Conservation (phyloP, 2,329 filamentous ascomycete species). For the Fusarium sp. region DNA sequence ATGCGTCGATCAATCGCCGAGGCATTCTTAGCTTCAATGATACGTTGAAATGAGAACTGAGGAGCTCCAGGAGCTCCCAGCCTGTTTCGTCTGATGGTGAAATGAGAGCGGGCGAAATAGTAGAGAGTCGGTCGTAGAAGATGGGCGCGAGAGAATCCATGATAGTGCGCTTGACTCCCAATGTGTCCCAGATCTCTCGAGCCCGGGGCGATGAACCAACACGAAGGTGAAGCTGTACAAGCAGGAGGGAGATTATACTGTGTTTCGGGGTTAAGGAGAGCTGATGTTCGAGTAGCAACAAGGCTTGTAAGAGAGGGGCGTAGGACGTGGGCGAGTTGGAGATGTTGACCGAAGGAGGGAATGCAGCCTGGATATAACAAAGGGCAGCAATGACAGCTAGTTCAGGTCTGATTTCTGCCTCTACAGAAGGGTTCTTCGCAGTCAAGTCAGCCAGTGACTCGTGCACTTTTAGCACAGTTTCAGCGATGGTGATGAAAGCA, state of each 20-base stretch:
- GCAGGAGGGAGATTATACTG: slow-evolving; percentile 60
- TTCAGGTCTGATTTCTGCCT: slow-evolving; percentile 50
- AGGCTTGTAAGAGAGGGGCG: slow-evolving; percentile 60
- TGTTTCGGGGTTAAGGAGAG: slow-evolving; percentile 60
- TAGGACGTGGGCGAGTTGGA: slow-evolving; percentile 38
- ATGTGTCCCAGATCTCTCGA: slow-evolving; percentile 61
- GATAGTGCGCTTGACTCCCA: slow-evolving; percentile 68
- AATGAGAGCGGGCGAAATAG: slow-evolving; percentile 59
- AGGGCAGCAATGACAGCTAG: slow-evolving; percentile 53
- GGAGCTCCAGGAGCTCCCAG: slow-evolving; percentile 55
- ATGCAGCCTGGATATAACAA: slow-evolving; percentile 52
- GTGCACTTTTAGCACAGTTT: slow-evolving; percentile 40
- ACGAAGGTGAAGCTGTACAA: slow-evolving; percentile 64
- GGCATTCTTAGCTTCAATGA: slow-evolving; percentile 62
- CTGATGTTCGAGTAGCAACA: slow-evolving; percentile 63
- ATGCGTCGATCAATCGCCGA: slow-evolving; percentile 58
- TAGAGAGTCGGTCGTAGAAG: slow-evolving; percentile 68
- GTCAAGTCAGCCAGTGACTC: slow-evolving; percentile 26
- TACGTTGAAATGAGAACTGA: slow-evolving; percentile 60
- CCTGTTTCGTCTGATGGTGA: slow-evolving; percentile 51
- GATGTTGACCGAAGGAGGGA: slow-evolving; percentile 40
- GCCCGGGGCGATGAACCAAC: slow-evolving; percentile 63
- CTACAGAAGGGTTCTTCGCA: slow-evolving; percentile 31
- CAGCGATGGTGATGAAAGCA: slow-evolving; percentile 45
- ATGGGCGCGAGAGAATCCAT: slow-evolving; percentile 67